Conservation (phyloP, 2,329 filamentous ascomycete species). For the Cryphonectria carpinicola region DNA sequence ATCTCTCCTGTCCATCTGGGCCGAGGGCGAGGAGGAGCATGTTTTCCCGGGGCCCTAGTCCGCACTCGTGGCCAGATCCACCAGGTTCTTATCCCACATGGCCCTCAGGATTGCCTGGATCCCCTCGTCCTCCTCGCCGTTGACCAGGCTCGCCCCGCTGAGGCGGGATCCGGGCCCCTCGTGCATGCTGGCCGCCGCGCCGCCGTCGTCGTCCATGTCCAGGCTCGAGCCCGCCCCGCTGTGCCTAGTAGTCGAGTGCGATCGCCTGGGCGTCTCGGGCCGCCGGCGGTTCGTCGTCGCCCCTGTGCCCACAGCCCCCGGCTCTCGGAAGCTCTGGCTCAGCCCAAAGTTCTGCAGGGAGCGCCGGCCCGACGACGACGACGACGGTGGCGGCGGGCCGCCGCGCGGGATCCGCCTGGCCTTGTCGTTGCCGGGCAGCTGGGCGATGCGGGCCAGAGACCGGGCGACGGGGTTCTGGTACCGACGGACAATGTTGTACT, state of each 20-base stretch:
- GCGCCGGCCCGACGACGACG: conserved; percentile 30
- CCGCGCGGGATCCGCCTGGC: conserved; percentile 51
- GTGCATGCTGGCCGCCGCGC: conserved; percentile 37
- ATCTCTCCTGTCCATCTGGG: background rate
- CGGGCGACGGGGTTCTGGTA: conserved; percentile 73
- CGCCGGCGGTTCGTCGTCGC: conserved; percentile 15
- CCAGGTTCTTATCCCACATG: conserved; percentile 62
- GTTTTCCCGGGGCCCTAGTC: conserved; percentile 38
- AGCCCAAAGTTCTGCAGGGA: conserved; percentile 40
- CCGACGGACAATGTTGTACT: conserved; percentile 74
- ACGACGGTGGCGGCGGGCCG: background rate
- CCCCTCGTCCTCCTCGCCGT: conserved; percentile 55
- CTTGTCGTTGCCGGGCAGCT: conserved; percentile 56
- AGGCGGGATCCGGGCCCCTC: conserved; percentile 39
- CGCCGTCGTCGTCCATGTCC: conserved; percentile 48
- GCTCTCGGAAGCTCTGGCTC: conserved; percentile 43
- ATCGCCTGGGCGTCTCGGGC: conserved; percentile 26
- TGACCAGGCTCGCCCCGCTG: conserved; percentile 55
- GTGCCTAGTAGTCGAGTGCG: conserved; percentile 27
- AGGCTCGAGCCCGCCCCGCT: conserved; percentile 45
- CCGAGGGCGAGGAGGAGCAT: background rate
- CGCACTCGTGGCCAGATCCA: conserved; percentile 61
- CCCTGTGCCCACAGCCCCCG: background rate
- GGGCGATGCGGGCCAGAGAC: conserved; percentile 58
- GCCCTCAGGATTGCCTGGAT: conserved; percentile 57